phyloP scores from a whole-genome alignment of 2,329 filamentous ascomycete genomes.

The Hirsutella minnesotensis region DNA sequence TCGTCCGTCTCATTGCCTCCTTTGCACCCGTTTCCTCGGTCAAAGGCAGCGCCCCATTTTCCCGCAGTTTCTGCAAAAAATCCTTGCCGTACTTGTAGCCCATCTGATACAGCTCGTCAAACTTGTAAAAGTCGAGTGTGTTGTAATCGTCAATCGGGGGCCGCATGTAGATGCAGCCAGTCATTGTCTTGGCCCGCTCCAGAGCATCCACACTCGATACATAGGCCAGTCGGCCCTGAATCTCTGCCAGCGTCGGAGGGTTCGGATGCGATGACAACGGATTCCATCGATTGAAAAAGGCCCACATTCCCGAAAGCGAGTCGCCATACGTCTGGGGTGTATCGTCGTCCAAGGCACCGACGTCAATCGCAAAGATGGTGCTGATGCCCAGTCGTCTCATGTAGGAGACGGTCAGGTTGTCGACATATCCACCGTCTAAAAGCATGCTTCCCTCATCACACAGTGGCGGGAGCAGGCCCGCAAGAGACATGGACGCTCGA shows the following conservation, averaged over 20 bases:
- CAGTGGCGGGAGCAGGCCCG: conserved; percentile 80
- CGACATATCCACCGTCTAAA: conserved; percentile 89
- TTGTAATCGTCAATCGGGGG: conserved; percentile 90
- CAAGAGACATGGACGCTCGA: conserved; percentile 90
- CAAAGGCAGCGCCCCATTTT: conserved; percentile 62
- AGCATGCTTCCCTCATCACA: conserved; percentile 97
- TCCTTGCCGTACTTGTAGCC: conserved; percentile 79
- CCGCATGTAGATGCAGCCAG: conserved; percentile 91
- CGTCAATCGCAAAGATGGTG: conserved; percentile 90
- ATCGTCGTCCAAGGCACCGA: conserved; percentile 84
- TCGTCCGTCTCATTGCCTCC: conserved; percentile 63
- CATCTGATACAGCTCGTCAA: conserved; percentile 89
- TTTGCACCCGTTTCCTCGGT: conserved; percentile 66
- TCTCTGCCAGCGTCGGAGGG: conserved; percentile 88
- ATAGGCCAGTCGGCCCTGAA: conserved; percentile 88
- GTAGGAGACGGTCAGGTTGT: conserved; percentile 92
- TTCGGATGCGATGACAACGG: conserved; percentile 83
- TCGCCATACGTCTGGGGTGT: conserved; percentile 89
- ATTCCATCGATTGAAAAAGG: conserved; percentile 92
- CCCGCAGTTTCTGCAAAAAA: conserved; percentile 64
- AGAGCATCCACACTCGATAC: conserved; percentile 90
- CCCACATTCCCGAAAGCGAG: conserved; percentile 90
- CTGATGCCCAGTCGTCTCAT: conserved; percentile 94
- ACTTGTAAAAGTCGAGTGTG: conserved; percentile 91
- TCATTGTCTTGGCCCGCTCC: conserved; percentile 81